A percentile compares a stretch with the other conserved stretches of the same genome.
phyloP scores from a whole-genome alignment of 2,329 filamentous ascomycete genomes.

The Talaromyces pinophilus region DNA sequence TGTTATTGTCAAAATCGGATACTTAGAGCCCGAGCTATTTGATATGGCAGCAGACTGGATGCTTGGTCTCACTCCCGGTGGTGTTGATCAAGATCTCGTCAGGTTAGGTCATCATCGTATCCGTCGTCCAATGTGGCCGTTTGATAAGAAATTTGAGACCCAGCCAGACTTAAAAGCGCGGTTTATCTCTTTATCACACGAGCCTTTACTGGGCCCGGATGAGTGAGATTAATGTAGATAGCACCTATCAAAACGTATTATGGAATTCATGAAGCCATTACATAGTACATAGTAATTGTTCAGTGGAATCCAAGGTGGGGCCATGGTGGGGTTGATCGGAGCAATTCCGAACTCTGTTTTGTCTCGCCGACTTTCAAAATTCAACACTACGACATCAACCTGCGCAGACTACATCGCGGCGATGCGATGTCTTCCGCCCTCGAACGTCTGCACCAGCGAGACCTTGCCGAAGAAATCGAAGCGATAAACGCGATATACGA shows the following conservation, averaged over 20 bases:
- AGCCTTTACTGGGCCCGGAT: slow-evolving; percentile 19
- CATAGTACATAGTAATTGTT: not conserved
- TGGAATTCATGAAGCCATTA: not conserved
- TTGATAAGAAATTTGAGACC: slow-evolving; percentile 40
- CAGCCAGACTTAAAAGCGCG: slow-evolving; percentile 40
- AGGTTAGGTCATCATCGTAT: slow-evolving; percentile 54
- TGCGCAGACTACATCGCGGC: not conserved
- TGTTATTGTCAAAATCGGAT: slow-evolving; percentile 59
- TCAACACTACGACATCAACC: not conserved
- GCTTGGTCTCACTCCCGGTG: slow-evolving; percentile 56
- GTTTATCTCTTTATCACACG: slow-evolving; percentile 39
- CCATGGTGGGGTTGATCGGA: slow-evolving; percentile 19
- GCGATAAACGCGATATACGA: slow-evolving; percentile 62
- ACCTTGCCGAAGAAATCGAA: slow-evolving; percentile 51
- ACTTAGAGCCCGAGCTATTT: slow-evolving; percentile 57
- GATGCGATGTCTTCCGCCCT: slow-evolving; percentile 27
- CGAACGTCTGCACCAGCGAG: slow-evolving; percentile 36
- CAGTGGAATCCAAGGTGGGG: not conserved
- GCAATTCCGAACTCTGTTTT: slow-evolving; percentile 11
- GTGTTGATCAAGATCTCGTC: slow-evolving; percentile 56
- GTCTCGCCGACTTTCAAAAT: not conserved
- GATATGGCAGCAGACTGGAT: slow-evolving; percentile 59
- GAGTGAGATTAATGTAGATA: slow-evolving; percentile 12
- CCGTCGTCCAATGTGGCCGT: slow-evolving; percentile 53
- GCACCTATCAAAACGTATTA: not conserved